Percentiles rank a stretch among this genome's conserved stretches.
phyloP scores from a whole-genome alignment of 1,139 yeast genomes.

The Geotrichum aggregatum region DNA sequence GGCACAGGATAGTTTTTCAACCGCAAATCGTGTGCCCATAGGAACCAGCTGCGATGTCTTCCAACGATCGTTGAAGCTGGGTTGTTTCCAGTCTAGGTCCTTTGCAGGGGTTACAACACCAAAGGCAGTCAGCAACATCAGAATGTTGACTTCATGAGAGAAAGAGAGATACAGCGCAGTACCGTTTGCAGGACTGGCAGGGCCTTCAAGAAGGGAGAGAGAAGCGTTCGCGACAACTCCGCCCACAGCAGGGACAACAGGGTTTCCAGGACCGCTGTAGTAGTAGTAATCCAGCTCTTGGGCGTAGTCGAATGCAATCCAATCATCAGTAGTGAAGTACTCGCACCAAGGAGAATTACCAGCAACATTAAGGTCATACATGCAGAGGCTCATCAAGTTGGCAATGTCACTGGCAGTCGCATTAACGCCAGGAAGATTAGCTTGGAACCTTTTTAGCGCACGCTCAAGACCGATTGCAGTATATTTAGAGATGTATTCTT shows the following conservation, averaged over 20 bases:
- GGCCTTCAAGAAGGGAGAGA: constrained; percentile 40
- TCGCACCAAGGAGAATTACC: constrained; percentile 55
- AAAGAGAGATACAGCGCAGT: constrained; percentile 46
- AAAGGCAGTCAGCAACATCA: constrained; percentile 48
- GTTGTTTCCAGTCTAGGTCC: constrained; percentile 38
- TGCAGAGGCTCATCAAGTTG: constrained; percentile 49
- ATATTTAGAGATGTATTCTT: constrained; percentile 19
- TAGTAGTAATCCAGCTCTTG: constrained; percentile 51
- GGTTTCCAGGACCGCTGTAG: constrained; percentile 51
- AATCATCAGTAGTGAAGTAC: constrained; percentile 54
- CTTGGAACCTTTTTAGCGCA: constrained; percentile 36
- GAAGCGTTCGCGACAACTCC: constrained; percentile 52
- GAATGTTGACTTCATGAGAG: constrained; percentile 58
- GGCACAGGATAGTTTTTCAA: constrained; percentile 49
- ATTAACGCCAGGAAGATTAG: constrained; percentile 45
- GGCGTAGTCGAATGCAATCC: constrained; percentile 46
- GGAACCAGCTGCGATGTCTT: constrained; percentile 49
- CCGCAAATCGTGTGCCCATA: constrained; percentile 53
- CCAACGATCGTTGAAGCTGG: constrained; percentile 46
- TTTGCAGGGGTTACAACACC: constrained; percentile 47
- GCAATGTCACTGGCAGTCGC: constrained; percentile 44
- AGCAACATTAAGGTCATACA: constrained; percentile 53
- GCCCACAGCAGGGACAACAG: constrained; percentile 46
- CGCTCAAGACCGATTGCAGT: constrained; percentile 38
- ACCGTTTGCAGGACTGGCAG: constrained; percentile 37